These are phyloP conservation scores for Pseudocercospora macadamiae DNA, from an alignment of 2,329 filamentous ascomycete genomes.

Conservation along the genomic window DNA sequence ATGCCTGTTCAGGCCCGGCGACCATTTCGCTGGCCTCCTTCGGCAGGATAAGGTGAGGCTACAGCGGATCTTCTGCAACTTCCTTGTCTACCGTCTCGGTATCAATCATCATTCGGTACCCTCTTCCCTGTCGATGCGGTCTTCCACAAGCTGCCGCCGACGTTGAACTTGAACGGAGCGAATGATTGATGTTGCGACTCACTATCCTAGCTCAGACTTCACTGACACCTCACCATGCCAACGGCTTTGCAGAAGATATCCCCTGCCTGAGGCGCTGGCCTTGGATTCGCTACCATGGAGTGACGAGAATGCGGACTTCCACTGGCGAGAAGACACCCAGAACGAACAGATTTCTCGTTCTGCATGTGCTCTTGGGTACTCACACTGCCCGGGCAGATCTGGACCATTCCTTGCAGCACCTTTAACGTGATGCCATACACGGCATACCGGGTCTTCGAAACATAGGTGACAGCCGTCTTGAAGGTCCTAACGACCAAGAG, in stretches of 20 bases:
- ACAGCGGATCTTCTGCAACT: not conserved
- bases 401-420: too few relatives aligned
- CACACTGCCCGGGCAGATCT: too few relatives aligned
- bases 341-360: not conserved
- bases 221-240: slow-evolving; percentile 1
- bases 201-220: slow-evolving; percentile 1
- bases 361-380: too few relatives aligned
- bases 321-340: not conserved
- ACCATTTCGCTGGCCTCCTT: not conserved
- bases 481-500: too few relatives aligned
- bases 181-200: slow-evolving; percentile 1
- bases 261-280: not conserved
- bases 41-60: not conserved
- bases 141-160: not conserved
- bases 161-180: not conserved
- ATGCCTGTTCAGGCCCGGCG: not conserved
- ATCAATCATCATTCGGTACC: slow-evolving; percentile 1
- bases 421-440: too few relatives aligned
- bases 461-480: too few relatives aligned
- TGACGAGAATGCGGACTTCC: not conserved
- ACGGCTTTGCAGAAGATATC: not conserved
- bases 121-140: slow-evolving; percentile 1
- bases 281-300: not conserved
- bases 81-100: not conserved
- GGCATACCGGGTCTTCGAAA: too few relatives aligned